Evolutionary conservation across 306 rosid genomes (phyloP).

Genomic region (Quercus agrifolia): DNA sequence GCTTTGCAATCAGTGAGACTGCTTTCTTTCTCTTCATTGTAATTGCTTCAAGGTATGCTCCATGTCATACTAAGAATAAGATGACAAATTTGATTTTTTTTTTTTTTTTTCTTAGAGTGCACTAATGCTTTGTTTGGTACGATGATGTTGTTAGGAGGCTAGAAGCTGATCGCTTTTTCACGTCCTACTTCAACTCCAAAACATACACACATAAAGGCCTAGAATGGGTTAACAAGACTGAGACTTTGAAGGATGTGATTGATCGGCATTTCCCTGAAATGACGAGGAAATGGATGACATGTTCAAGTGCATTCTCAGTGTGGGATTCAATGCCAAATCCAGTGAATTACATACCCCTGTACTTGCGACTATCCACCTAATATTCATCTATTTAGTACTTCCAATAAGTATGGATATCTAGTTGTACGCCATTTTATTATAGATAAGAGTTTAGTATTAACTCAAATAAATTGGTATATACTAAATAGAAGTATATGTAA

Average conservation of each 20-base stretch:
- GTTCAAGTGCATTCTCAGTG: constrained; percentile 70
- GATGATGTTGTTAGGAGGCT: constrained; percentile 50
- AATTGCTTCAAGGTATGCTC: constrained; percentile 59
- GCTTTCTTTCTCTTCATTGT: constrained; percentile 61
- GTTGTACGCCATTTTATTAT: background rate
- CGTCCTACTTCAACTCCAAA: constrained; percentile 57
- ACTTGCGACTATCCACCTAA: constrained; percentile 41
- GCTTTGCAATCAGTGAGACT: constrained; percentile 77
- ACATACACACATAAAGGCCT: constrained; percentile 65
- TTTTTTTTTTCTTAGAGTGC: background rate
- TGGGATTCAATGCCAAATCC: constrained; percentile 64
- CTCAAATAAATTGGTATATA: background rate
- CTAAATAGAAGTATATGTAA: no score
- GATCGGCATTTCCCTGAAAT: constrained; percentile 65
- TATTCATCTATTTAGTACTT: background rate
- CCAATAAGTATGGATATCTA: background rate
- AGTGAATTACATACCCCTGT: constrained; percentile 43
- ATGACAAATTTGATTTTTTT: background rate
- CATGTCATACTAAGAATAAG: no score
- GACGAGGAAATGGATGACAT: constrained; percentile 61
- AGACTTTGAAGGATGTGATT: constrained; percentile 64
- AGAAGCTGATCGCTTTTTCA: constrained; percentile 80
- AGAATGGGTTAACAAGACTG: constrained; percentile 73
- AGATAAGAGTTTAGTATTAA: background rate
- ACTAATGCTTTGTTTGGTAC: background rate